Conservation (phyloP, 768 basidiomycete genomes). For the Suillus luteus region DNA sequence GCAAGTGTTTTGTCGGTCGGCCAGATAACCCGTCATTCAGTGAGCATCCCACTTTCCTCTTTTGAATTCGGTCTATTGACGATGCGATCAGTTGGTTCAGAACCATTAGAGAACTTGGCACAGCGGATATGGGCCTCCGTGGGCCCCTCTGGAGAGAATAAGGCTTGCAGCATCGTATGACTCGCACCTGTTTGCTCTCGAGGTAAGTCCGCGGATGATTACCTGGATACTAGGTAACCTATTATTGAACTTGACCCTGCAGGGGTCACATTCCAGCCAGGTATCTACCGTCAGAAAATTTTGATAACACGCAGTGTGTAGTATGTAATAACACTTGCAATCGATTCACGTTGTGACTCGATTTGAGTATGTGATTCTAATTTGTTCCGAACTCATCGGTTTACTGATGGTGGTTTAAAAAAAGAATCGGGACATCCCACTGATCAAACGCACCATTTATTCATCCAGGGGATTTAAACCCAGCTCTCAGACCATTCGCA, state of each 20-base stretch:
- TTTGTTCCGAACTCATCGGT: too few relatives aligned
- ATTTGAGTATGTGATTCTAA: too few relatives aligned
- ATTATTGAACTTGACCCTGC: too few relatives aligned
- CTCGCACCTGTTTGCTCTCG: constrained; percentile 74
- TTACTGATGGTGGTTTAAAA: too few relatives aligned
- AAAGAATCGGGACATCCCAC: too few relatives aligned
- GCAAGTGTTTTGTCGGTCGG: constrained; percentile 83
- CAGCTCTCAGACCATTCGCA: background rate
- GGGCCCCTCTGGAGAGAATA: constrained; percentile 91
- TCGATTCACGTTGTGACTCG: too few relatives aligned
- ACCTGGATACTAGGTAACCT: background rate
- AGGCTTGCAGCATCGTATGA: constrained; percentile 73
- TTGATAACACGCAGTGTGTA: too few relatives aligned
- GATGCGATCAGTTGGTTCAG: constrained; percentile 67
- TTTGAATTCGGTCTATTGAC: background rate
- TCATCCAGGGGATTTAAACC: constrained; percentile 3
- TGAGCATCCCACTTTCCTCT: constrained; percentile 35
- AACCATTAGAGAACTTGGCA: constrained; percentile 71
- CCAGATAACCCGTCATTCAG: constrained; percentile 89
- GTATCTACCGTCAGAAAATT: too few relatives aligned
- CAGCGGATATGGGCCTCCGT: constrained; percentile 69
- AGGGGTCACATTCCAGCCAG: too few relatives aligned
- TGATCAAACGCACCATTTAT: constrained; percentile 3
- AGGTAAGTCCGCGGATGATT: constrained; percentile 45
- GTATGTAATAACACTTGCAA: too few relatives aligned